These are phyloP conservation scores for Chrysoporthe austroafricana DNA, from an alignment of 2,329 filamentous ascomycete genomes.

Conservation along the genomic window DNA sequence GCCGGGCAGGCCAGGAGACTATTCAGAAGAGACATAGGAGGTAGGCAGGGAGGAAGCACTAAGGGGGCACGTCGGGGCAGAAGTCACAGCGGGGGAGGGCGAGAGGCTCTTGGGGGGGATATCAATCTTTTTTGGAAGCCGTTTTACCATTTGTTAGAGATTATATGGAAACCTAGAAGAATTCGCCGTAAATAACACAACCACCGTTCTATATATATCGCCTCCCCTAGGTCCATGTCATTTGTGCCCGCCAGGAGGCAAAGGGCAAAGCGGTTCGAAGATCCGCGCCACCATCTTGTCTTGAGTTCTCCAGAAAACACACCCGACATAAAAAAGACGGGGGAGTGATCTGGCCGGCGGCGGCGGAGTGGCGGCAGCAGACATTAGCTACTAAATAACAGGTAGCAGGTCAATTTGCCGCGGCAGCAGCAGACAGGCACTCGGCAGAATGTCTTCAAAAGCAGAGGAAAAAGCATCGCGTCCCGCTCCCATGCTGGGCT, in stretches of 20 bases:
- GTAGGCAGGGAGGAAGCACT: neutral
- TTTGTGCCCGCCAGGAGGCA: neutral
- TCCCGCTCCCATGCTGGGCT: constrained; percentile 18
- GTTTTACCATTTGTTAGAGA: constrained; percentile 27
- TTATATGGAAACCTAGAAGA: constrained; percentile 25
- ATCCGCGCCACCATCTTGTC: neutral
- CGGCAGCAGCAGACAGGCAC: constrained; percentile 8
- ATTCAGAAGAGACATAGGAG: no score
- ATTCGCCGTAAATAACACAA: constrained; percentile 24
- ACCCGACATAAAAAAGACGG: neutral
- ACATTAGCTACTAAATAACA: constrained; percentile 23
- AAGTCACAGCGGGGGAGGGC: neutral
- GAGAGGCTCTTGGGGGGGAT: neutral
- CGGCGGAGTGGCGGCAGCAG: constrained; percentile 20
- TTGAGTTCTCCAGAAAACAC: neutral
- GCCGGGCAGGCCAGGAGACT: no score
- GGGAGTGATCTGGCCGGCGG: neutral
- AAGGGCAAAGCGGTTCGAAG: constrained; percentile 2
- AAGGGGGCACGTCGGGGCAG: neutral
- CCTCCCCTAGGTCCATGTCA: constrained; percentile 20
- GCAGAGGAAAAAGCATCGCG: constrained; percentile 19
- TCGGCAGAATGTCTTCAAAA: constrained; percentile 16
- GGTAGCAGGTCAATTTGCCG: constrained; percentile 14
- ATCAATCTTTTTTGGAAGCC: constrained; percentile 9
- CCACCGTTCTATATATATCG: constrained; percentile 24